Evolutionary conservation across 345 rosid genomes (phyloP).

Genomic region (Euphorbia tirucalli): DNA sequence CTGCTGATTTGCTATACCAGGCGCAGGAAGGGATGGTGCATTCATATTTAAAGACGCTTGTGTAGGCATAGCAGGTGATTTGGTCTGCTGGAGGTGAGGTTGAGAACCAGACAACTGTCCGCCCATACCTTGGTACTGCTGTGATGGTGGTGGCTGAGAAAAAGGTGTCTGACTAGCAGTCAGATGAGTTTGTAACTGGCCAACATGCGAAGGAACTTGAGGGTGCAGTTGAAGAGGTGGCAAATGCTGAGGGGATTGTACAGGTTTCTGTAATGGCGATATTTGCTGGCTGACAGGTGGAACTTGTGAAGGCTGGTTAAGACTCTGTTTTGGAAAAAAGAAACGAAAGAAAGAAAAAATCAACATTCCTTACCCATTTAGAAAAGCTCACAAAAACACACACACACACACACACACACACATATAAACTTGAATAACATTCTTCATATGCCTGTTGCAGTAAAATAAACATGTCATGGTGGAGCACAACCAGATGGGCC

Average conservation of each 20-base stretch:
- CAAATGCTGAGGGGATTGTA: slow-evolving; percentile 55
- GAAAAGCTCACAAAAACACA: neutral
- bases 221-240: slow-evolving; percentile 49
- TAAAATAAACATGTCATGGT: slow-evolving; percentile 53
- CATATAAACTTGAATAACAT: slow-evolving; percentile 6
- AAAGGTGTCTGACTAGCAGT: slow-evolving; percentile 43
- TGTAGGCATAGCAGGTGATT: slow-evolving; percentile 38
- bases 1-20: slow-evolving; percentile 52
- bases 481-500: too few species aligned
- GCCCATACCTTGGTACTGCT: slow-evolving; percentile 44
- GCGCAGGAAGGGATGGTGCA: slow-evolving; percentile 37
- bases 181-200: slow-evolving; percentile 35
- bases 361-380: slow-evolving; percentile 7
- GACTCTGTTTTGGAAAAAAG: slow-evolving; percentile 25
- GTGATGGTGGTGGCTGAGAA: slow-evolving; percentile 45
- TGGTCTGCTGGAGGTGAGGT: slow-evolving; percentile 47
- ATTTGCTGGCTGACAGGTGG: slow-evolving; percentile 50
- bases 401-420: neutral
- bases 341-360: neutral
- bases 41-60: slow-evolving; percentile 53
- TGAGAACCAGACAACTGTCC: slow-evolving; percentile 57
- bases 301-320: slow-evolving; percentile 43
- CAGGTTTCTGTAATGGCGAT: slow-evolving; percentile 61
- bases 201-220: slow-evolving; percentile 34
- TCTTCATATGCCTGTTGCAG: slow-evolving; percentile 44